Evolutionary conservation across 1,139 yeast species (phyloP), one percentile per base, ranked within the genome.

Genomic region (Protomyces pachydermus): DNA sequence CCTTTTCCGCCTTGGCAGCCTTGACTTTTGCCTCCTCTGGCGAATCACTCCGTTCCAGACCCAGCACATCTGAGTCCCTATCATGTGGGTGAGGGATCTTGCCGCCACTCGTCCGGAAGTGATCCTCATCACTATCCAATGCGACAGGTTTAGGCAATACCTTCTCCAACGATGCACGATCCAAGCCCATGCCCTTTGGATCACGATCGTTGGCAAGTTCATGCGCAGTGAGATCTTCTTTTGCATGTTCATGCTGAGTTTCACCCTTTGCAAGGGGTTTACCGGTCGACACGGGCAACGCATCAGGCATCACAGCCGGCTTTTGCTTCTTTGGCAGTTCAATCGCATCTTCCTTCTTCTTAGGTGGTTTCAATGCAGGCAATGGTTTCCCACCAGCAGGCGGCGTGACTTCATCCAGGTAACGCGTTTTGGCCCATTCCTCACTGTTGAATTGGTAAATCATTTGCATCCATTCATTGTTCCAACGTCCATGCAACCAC

Each of bases 331-430:
- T n/a, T 16, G 48, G 48, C 48, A 42, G 16, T 20, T 42, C 48
- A 42, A 42, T 42, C 23, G 48, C 48, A 42, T 42, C 48, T 42
- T 42, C 48, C 48, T 42, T 42, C 48, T 42, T 42, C 23, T 42
- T 42, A 2, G 48, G 48, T 9, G 48, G 48, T 16, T 18, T 12
- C 28, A 42, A 18, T 1, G 18, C 48, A 18, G 48, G 48, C 48
- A 42, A 42, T 18, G 48, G 48, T 18, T 42, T 42, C 6, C 48
- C 48, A 16, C 48, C 48, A 18, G 23, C 23, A n/a, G 48, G 48
- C 48, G 48, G 48, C 10, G 48, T 42, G 23, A 42, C 48, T 42
- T 42, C 48, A 42, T 42, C 48, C 48, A 42, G 2, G 3, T 42
- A 42, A 12, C 48, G 48, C 8, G 23, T 16, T 18, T 42, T 42